These are phyloP conservation scores for Isabelozyma pseudorhagii DNA, from an alignment of 805 yeast genomes.

Conservation along the genomic window DNA sequence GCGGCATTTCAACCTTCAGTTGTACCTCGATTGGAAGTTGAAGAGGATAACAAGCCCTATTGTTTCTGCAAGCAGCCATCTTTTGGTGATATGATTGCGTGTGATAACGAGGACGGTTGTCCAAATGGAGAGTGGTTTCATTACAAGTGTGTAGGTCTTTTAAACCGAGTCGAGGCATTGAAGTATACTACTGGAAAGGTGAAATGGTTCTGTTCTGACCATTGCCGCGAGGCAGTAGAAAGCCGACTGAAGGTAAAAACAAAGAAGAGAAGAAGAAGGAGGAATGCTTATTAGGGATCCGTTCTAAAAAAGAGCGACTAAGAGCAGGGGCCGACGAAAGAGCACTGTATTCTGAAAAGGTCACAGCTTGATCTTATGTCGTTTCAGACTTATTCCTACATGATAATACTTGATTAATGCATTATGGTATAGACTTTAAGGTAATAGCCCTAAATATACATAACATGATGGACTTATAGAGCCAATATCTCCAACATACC, in stretches of 20 bases:
- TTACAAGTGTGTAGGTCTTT: conserved; percentile 42
- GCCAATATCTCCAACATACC: conserved; percentile 92
- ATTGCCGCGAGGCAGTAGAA: conserved; percentile 20
- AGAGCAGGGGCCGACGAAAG: too few species aligned
- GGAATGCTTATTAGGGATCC: background rate
- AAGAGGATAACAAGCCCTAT: conserved; percentile 40
- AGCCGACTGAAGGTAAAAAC: conserved; percentile 7
- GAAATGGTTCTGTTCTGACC: conserved; percentile 40
- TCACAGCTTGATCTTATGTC: background rate
- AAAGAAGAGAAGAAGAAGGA: conserved; percentile 9
- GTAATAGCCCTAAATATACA: background rate
- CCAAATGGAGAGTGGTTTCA: conserved; percentile 48
- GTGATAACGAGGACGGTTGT: conserved; percentile 61
- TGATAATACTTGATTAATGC: background rate
- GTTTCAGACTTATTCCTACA: background rate
- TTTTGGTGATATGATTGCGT: conserved; percentile 94
- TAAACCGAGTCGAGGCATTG: conserved; percentile 34
- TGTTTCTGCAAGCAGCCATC: conserved; percentile 94
- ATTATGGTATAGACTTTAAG: background rate
- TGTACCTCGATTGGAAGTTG: conserved; percentile 1
- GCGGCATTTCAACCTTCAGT: background rate
- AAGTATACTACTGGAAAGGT: conserved; percentile 30
- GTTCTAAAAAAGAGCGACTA: too few species aligned
- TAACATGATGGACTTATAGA: conserved; percentile 22
- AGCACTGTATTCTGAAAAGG: background rate